A percentile compares a stretch with the other conserved stretches of the same genome.
Conservation (phyloP, 1,284 basidiomycete species). For the Ganoderma leucocontextum region DNA sequence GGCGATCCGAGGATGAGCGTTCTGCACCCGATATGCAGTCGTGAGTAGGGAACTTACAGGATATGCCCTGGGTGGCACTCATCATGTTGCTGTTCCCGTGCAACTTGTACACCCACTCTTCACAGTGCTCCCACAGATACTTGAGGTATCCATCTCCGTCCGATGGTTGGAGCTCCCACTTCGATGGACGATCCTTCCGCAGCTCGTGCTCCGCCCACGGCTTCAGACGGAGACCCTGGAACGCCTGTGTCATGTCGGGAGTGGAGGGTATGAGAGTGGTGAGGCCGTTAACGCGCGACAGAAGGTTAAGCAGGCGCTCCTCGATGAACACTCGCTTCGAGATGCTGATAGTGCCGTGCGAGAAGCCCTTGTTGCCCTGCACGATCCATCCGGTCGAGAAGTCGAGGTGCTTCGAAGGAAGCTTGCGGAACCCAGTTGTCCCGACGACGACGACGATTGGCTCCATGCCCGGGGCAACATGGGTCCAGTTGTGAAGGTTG, state of each 20-base stretch:
- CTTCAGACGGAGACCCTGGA: constrained; percentile 39
- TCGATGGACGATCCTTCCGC: constrained; percentile 36
- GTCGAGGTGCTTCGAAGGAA: constrained; percentile 35
- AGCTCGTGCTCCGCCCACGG: constrained; percentile 40
- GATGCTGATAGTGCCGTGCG: constrained; percentile 43
- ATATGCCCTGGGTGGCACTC: constrained; percentile 37
- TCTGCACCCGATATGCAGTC: neutral
- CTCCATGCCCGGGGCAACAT: constrained; percentile 31
- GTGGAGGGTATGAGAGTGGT: constrained; percentile 45
- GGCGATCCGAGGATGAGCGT: neutral
- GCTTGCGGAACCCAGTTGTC: constrained; percentile 37
- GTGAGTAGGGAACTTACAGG: constrained; percentile 33
- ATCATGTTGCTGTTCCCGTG: constrained; percentile 35
- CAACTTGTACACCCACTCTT: constrained; percentile 42
- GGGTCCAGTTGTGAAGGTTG: constrained; percentile 35
- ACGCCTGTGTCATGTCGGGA: constrained; percentile 38
- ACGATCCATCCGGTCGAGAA: constrained; percentile 39
- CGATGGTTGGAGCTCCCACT: constrained; percentile 36
- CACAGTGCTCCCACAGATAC: constrained; percentile 43
- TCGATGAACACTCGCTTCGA: constrained; percentile 42
- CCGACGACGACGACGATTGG: constrained; percentile 42
- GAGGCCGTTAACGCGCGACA: constrained; percentile 40
- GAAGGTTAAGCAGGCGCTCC: constrained; percentile 38
- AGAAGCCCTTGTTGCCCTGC: constrained; percentile 31
- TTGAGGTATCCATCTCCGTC: constrained; percentile 31